phyloP scores from a whole-genome alignment of 2,329 filamentous ascomycete genomes.

The Fonsecaea pugnacius region DNA sequence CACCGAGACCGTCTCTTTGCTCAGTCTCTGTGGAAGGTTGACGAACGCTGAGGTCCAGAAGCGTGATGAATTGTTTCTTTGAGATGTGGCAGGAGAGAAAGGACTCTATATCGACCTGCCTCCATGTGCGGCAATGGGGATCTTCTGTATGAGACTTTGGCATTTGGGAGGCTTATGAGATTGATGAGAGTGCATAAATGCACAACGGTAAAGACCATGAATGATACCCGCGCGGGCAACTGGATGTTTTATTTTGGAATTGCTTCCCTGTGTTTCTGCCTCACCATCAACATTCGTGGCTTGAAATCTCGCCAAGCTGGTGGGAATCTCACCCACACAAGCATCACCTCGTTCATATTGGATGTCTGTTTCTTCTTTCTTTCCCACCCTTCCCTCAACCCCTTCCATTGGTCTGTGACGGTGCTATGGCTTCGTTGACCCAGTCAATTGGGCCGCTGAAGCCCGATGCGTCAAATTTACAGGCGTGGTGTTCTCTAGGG shows the following conservation, averaged over 20 bases:
- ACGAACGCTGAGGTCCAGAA: slow-evolving; percentile 46
- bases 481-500: background rate
- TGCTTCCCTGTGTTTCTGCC: background rate
- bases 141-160: background rate
- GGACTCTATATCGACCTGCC: background rate
- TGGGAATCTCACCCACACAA: background rate
- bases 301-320: background rate
- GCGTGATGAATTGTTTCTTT: slow-evolving; percentile 34
- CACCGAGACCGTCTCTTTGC: slow-evolving; percentile 91
- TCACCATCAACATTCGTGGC: background rate
- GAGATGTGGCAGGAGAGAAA: background rate
- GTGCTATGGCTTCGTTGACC: background rate
- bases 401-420: background rate
- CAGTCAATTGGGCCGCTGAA: background rate
- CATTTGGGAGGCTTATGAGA: background rate
- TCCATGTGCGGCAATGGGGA: background rate
- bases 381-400: background rate
- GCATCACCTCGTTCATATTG: background rate
- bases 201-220: background rate
- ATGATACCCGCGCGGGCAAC: background rate
- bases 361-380: background rate
- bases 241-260: background rate
- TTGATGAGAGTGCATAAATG: slow-evolving; percentile 1
- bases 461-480: background rate
- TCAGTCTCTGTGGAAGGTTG: slow-evolving; percentile 82